Percentiles rank a stretch among this genome's conserved stretches.
Conservation (phyloP, 768 basidiomycete genomes). For the Asterophora lycoperdoides region DNA sequence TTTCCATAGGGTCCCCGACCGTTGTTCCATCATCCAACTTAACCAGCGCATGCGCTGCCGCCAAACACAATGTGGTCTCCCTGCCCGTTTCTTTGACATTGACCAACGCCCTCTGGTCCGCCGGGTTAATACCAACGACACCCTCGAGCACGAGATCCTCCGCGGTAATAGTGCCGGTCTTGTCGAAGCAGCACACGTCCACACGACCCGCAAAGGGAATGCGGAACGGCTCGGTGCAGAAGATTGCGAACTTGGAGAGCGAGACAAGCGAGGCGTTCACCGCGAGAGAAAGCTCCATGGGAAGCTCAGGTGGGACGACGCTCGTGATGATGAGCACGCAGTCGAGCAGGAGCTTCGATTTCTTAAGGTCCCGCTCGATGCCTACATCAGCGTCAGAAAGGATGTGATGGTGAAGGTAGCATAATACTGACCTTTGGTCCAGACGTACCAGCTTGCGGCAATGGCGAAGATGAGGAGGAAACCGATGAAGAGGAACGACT, state of each 20-base stretch:
- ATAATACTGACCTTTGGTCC: conserved; percentile 73
- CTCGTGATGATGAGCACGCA: conserved; percentile 96
- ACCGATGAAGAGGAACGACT: conserved; percentile 96
- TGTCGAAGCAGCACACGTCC: conserved; percentile 98
- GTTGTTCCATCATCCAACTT: conserved; percentile 89
- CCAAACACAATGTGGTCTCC: conserved; percentile 84
- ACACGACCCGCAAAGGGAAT: conserved; percentile 95
- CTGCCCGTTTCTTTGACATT: conserved; percentile 71
- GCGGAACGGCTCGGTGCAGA: conserved; percentile 98
- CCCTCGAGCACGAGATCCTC: conserved; percentile 95
- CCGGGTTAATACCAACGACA: conserved; percentile 73
- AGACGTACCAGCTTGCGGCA: conserved; percentile 97
- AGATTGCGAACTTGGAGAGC: conserved; percentile 91
- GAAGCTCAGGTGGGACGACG: conserved; percentile 95
- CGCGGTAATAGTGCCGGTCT: conserved; percentile 97
- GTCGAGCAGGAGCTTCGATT: conserved; percentile 91
- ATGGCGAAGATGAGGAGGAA: conserved; percentile 97
- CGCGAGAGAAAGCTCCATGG: conserved; percentile 95
- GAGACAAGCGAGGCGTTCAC: conserved; percentile 95
- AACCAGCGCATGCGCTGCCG: conserved; percentile 93
- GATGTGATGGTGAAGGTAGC: too few species aligned
- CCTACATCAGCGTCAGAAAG: conserved; percentile 38
- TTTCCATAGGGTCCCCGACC: conserved; percentile 99
- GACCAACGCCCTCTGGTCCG: conserved; percentile 62
- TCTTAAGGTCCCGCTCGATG: conserved; percentile 88